These are phyloP conservation scores for Anisodus acutangulus DNA, from an alignment of 257 asterid genomes.

Conservation along the genomic window DNA sequence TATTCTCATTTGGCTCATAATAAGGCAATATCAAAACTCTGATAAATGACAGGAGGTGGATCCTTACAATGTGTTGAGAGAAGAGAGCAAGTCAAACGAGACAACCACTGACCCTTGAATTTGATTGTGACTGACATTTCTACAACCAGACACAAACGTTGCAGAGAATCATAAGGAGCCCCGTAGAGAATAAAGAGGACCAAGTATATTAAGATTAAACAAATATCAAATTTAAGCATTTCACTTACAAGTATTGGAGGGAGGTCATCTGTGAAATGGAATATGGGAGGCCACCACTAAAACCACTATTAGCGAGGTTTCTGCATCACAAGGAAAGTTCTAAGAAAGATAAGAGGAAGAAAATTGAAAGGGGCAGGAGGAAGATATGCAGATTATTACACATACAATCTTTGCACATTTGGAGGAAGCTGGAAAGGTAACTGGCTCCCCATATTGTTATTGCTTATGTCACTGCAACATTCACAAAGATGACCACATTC, in stretches of 20 bases:
- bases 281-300: constrained; percentile 74
- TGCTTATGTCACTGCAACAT: constrained; percentile 86
- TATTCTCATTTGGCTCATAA: constrained; percentile 16
- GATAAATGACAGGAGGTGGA: neutral
- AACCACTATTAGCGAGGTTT: constrained; percentile 73
- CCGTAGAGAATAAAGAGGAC: neutral
- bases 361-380: neutral
- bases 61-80: constrained; percentile 83
- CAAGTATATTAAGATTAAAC: neutral
- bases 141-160: constrained; percentile 39
- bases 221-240: constrained; percentile 23
- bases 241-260: constrained; percentile 78
- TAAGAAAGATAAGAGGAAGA: constrained; percentile 29
- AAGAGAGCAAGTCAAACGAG: constrained; percentile 58
- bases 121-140: constrained; percentile 76
- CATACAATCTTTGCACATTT: constrained; percentile 78
- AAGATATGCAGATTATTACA: constrained; percentile 28
- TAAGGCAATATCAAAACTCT: constrained; percentile 3
- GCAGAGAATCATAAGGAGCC: neutral
- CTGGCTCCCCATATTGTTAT: constrained; percentile 74
- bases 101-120: constrained; percentile 64
- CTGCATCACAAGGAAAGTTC: constrained; percentile 49
- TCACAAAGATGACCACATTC: neutral
- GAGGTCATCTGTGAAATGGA: constrained; percentile 71
- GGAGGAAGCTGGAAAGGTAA: constrained; percentile 84